Base-by-base conservation (phyloP, 148 eudicot genomes). In the Diospyros kaki region DNA sequence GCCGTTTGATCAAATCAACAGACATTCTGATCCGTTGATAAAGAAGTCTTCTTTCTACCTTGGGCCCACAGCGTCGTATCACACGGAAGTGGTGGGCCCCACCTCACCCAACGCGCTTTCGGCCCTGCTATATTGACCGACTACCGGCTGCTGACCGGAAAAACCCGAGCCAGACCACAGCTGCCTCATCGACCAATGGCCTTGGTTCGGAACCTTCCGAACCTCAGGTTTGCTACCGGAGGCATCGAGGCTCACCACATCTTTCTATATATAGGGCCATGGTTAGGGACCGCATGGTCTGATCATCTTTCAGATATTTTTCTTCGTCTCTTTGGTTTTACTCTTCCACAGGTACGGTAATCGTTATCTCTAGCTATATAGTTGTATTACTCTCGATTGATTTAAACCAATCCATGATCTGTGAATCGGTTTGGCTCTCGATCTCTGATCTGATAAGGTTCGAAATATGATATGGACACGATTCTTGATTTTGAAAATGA, bases 171-270 rank as follows among this genome's bases (percentile, higher is more conserved):
- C 72, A 66, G 66, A 48, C 58, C 14, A 3, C 62, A 13, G 39
- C 7, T 68, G 38, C 41, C n/a, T 38, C 38, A 44, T 2, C 46
- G 70, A 61, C 51, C 68, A 77, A 38, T 63, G 74, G 43, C 13
- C 43, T 75, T 1, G 28, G 54, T 54, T 52, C 62, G 75, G 60
- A 28, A 3, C 10, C 15, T 64, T 3, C 71, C 68, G 64, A 77
- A n/a, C 80, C 80, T 72, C 66, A 78, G 75, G 52, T 64, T 76
- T 53, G 74, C 11, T 14, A 10, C 17, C 65, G 71, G 71, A 72
- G 55, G 42, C 71, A 64, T 41, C 8, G 0, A 71, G 45, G 56
- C 38, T 6, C 72, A 68, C 58, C 6, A 40, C 58, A 4, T 0
- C 4, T 5, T 12, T 40, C 62, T 77, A 72, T 78, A 78, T 64